Conservation (phyloP, 345 rosid genomes). For the Syzygium aromaticum region DNA sequence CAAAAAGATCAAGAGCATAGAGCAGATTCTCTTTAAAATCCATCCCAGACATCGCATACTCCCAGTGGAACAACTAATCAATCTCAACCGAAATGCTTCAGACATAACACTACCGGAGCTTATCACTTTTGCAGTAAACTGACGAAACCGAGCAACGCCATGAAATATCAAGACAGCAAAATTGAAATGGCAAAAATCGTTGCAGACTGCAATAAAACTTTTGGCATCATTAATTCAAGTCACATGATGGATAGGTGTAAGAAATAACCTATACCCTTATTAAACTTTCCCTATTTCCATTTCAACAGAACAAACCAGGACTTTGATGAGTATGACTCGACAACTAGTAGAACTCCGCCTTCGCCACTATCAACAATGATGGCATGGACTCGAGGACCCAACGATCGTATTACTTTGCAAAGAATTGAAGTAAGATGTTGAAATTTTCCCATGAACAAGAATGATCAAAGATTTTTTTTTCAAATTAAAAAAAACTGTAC, state of each 20-base stretch:
- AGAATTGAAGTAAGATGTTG: not conserved
- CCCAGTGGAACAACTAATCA: not conserved
- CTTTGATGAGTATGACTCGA: not conserved
- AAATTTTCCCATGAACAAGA: not conserved
- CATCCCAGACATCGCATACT: not conserved
- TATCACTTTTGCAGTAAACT: not conserved
- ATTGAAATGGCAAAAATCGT: not conserved
- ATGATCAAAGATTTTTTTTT: not conserved
- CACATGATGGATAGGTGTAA: not conserved
- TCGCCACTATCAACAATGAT: not conserved
- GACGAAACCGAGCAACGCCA: not conserved
- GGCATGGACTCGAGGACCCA: not conserved
- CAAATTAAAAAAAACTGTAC: not conserved
- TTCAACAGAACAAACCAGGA: not conserved
- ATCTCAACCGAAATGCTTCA: not conserved
- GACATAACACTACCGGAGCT: not conserved
- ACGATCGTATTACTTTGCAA: not conserved
- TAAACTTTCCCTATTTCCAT: not conserved
- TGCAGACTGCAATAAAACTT: not conserved
- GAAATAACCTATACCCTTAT: not conserved
- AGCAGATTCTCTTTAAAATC: not conserved
- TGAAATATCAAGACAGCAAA: not conserved
- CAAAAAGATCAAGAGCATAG: not conserved
- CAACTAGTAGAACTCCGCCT: not conserved
- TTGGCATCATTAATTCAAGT: not conserved